Evolutionary conservation across 2,329 filamentous ascomycete species (phyloP).

Genomic region (Arthrobotrys conoides): DNA sequence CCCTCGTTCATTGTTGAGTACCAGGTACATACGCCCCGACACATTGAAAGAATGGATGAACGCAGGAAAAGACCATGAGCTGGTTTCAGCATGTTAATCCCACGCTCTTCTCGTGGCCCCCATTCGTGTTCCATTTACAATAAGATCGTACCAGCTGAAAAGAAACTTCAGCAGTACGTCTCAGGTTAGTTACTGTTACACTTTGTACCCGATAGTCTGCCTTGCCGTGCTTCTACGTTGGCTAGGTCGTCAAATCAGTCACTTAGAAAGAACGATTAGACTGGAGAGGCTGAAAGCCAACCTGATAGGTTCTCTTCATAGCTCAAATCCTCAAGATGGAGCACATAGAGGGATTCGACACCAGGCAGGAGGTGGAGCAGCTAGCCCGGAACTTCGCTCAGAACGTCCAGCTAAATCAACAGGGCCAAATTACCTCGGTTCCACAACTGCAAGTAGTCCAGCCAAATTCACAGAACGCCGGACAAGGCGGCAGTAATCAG

Average conservation of each 20-base stretch:
- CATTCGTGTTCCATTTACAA: neutral
- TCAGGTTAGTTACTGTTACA: neutral
- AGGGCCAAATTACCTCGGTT: too few species aligned
- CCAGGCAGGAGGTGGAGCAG: neutral
- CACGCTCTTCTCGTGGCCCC: neutral
- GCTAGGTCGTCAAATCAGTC: too few species aligned
- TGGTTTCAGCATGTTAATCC: conserved; percentile 23
- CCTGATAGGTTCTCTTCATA: neutral
- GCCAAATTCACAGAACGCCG: neutral
- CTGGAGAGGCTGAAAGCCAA: neutral
- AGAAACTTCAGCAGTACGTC: neutral
- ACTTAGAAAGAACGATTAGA: too few species aligned
- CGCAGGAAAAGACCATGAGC: neutral
- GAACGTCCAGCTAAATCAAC: neutral
- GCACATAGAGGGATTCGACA: neutral
- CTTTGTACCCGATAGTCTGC: too few species aligned
- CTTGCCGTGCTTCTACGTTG: too few species aligned
- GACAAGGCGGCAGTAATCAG: neutral
- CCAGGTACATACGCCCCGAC: neutral
- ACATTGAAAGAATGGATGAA: neutral
- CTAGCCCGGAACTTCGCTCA: neutral
- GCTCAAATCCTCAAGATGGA: neutral
- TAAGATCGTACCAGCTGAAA: neutral
- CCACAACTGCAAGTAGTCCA: neutral
- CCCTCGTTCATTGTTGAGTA: neutral